Evolutionary conservation across 2,329 filamentous ascomycete species (phyloP).

Genomic region (Fusarium ramigenum): DNA sequence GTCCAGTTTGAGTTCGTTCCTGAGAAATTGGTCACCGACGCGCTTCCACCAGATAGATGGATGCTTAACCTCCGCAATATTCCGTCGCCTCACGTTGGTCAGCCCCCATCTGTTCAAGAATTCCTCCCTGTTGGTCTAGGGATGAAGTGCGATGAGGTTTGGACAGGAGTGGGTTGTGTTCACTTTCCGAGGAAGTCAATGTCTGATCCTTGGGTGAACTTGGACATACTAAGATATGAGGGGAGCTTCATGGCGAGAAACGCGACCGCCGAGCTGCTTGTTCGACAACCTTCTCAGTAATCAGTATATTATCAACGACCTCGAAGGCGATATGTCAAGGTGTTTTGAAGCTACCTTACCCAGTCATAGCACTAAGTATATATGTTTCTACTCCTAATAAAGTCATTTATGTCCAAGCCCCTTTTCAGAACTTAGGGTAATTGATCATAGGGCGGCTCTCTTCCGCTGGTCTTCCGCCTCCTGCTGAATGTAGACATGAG

Average conservation of each 20-base stretch:
- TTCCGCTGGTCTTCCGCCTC: not conserved
- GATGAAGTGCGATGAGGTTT: not conserved
- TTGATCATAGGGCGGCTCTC: accelerated
- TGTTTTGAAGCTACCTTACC: accelerated
- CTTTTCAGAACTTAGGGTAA: not conserved
- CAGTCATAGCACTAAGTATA: accelerated
- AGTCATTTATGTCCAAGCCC: not conserved
- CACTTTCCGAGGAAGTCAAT: not conserved
- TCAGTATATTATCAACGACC: not conserved
- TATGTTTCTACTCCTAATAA: accelerated
- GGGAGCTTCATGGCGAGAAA: not conserved
- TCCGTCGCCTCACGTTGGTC: not conserved
- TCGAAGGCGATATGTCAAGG: accelerated
- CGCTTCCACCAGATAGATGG: not conserved
- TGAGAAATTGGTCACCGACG: not conserved
- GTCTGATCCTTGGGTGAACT: not conserved
- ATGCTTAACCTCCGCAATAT: not conserved
- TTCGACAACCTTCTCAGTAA: not conserved
- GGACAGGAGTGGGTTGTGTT: not conserved
- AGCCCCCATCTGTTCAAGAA: not conserved
- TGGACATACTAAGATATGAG: not conserved
- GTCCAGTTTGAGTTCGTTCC: not conserved
- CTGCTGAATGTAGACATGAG: no score
- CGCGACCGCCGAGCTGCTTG: not conserved
- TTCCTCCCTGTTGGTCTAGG: not conserved